Percentiles rank a stretch among this genome's conserved stretches.
Conservation (phyloP, 2,329 filamentous ascomycete species). For the Fusarium piperis region DNA sequence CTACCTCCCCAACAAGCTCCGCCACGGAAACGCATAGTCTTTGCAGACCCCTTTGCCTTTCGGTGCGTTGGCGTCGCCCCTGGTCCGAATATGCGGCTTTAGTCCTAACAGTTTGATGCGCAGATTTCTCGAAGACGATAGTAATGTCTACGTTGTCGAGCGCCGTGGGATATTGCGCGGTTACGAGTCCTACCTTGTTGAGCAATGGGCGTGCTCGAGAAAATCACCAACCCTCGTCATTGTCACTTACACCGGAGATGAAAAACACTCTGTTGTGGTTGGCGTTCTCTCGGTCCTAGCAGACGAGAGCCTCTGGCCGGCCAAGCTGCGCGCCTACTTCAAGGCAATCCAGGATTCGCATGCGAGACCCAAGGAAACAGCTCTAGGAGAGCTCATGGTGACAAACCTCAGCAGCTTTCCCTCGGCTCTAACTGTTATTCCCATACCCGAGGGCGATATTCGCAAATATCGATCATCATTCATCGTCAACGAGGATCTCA, state of each 20-base stretch:
- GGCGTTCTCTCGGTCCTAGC: conserved; percentile 84
- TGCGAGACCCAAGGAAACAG: conserved; percentile 83
- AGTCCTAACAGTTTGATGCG: conserved; percentile 9
- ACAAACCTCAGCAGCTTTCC: conserved; percentile 94
- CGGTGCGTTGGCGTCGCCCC: conserved; percentile 51
- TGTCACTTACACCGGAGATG: conserved; percentile 90
- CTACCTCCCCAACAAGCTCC: conserved; percentile 17
- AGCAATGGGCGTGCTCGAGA: conserved; percentile 97
- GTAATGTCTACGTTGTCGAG: conserved; percentile 77
- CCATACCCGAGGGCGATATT: conserved; percentile 87
- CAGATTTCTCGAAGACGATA: conserved; percentile 87
- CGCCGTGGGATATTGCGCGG: conserved; percentile 76
- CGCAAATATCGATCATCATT: conserved; percentile 83
- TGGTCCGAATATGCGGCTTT: neutral
- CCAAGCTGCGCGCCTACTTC: conserved; percentile 83
- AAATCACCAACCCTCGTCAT: conserved; percentile 91
- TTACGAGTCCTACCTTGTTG: conserved; percentile 93
- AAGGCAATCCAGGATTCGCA: conserved; percentile 86
- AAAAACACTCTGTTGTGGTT: conserved; percentile 79
- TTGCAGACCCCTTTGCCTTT: conserved; percentile 68
- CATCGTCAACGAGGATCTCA: conserved; percentile 93
- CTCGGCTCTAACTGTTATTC: conserved; percentile 90
- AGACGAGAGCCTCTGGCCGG: conserved; percentile 83
- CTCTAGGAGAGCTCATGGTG: conserved; percentile 86
- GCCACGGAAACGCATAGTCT: conserved; percentile 59